These are phyloP conservation scores for Aaosphaeria arxii DNA, from an alignment of 2,329 filamentous ascomycete genomes.

Conservation along the genomic window DNA sequence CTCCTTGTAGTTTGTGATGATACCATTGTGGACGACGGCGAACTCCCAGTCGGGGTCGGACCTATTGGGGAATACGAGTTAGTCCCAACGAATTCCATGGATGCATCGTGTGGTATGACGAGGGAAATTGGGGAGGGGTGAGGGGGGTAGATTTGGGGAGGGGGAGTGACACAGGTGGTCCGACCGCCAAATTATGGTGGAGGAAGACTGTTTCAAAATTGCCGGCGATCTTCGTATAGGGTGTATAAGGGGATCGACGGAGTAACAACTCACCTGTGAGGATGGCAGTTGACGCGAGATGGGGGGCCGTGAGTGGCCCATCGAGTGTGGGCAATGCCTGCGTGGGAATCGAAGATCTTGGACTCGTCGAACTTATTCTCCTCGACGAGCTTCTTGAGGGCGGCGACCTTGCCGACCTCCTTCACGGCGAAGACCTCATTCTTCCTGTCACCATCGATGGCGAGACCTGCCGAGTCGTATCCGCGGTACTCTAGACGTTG, in stretches of 20 bases:
- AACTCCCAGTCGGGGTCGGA: conserved; percentile 97
- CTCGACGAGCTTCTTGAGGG: conserved; percentile 89
- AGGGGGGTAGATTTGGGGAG: background rate
- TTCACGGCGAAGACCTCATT: conserved; percentile 97
- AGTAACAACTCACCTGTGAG: conserved; percentile 73
- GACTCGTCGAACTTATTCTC: conserved; percentile 77
- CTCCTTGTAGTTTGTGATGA: conserved; percentile 99
- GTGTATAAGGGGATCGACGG: background rate
- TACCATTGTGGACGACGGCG: conserved; percentile 96
- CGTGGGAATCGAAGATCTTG: conserved; percentile 96
- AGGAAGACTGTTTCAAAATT: too few species aligned
- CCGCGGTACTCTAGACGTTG: conserved; percentile 96
- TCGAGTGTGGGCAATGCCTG: conserved; percentile 96
- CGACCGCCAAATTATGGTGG: too few species aligned
- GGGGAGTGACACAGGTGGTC: too few species aligned
- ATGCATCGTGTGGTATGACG: background rate
- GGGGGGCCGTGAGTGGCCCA: conserved; percentile 98
- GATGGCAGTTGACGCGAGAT: conserved; percentile 94
- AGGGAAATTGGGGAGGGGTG: background rate
- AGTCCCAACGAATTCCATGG: conserved; percentile 7
- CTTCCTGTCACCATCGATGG: conserved; percentile 97
- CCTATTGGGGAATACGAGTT: conserved; percentile 47
- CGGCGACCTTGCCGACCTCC: conserved; percentile 98
- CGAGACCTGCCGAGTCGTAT: conserved; percentile 95
- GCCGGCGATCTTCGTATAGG: too few species aligned